These are phyloP conservation scores for Raddia guianensis DNA, from an alignment of 176 grass and related monocot species.

Conservation along the genomic window DNA sequence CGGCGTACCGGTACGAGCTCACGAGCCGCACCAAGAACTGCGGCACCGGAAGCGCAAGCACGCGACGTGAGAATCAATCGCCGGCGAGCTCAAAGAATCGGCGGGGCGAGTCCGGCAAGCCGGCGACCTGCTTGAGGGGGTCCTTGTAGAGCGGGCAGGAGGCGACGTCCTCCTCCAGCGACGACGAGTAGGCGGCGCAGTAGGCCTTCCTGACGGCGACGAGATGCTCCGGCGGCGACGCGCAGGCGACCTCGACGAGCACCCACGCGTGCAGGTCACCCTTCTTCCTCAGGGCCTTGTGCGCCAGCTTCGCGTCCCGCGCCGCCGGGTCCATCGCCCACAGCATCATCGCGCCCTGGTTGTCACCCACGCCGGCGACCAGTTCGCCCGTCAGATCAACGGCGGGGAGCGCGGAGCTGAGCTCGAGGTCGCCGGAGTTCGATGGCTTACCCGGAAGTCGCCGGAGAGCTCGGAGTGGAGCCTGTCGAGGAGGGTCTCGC, in stretches of 20 bases:
- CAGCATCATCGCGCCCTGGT: slow-evolving; percentile 81
- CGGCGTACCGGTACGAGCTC: slow-evolving; percentile 70
- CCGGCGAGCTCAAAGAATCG: background rate
- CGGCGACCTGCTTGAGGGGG: slow-evolving; percentile 53
- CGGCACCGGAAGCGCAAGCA: background rate
- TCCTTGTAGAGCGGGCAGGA: slow-evolving; percentile 50
- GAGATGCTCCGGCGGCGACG: slow-evolving; percentile 81
- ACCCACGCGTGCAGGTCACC: slow-evolving; percentile 50
- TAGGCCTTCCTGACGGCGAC: slow-evolving; percentile 89
- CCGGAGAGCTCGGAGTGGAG: slow-evolving; percentile 72
- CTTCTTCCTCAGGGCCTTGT: slow-evolving; percentile 65
- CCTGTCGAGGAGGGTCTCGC: slow-evolving; percentile 61
- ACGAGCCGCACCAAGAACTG: slow-evolving; percentile 75
- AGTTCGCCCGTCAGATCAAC: background rate
- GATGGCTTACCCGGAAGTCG: slow-evolving; percentile 55
- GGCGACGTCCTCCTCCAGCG: slow-evolving; percentile 85
- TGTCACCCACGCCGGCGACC: background rate
- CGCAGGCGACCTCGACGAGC: slow-evolving; percentile 87
- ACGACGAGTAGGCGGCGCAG: slow-evolving; percentile 59
- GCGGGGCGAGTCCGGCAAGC: background rate
- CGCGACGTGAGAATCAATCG: background rate
- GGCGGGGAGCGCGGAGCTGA: background rate
- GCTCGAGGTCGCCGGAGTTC: background rate
- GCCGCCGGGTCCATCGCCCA: slow-evolving; percentile 74
- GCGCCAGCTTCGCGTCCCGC: slow-evolving; percentile 74